These are phyloP conservation scores for Chloroidium sp. DNA, from an alignment of 163 green algal species.

Conservation along the genomic window DNA sequence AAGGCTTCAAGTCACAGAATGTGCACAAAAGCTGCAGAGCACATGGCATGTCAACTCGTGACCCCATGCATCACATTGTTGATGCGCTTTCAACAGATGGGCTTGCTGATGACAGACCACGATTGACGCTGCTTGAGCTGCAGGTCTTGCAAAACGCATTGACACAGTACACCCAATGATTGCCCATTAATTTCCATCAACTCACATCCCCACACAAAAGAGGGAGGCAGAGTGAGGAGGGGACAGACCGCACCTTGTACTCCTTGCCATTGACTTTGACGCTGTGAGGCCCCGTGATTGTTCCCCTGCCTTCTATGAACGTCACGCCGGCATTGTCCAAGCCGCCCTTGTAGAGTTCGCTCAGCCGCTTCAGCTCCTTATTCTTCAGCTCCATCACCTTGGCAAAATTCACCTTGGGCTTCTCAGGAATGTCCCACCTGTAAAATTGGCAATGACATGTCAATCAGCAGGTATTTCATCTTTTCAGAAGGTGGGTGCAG, in stretches of 20 bases:
- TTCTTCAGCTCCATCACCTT: constrained; percentile 67
- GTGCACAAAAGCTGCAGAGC: too few relatives aligned
- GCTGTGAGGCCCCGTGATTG: constrained; percentile 73
- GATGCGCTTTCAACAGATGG: too few relatives aligned
- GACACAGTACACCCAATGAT: constrained; percentile 14
- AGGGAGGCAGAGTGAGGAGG: neutral
- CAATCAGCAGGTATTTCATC: neutral
- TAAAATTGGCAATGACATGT: neutral
- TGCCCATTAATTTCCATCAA: neutral
- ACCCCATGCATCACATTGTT: too few relatives aligned
- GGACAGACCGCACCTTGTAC: constrained; percentile 17
- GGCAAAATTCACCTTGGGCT: constrained; percentile 48
- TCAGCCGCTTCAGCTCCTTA: constrained; percentile 85
- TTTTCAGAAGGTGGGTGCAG: neutral
- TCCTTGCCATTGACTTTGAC: constrained; percentile 64
- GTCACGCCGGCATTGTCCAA: constrained; percentile 72
- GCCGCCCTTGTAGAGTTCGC: constrained; percentile 80
- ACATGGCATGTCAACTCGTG: too few relatives aligned
- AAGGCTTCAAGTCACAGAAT: too few relatives aligned
- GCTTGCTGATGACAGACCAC: too few relatives aligned
- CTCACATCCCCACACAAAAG: neutral
- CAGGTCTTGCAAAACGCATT: neutral
- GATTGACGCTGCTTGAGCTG: too few relatives aligned
- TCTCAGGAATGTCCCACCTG: constrained; percentile 18
- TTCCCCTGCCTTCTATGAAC: constrained; percentile 69